These are phyloP conservation scores for Cantharellus anzutake DNA, from an alignment of 768 basidiomycete species.

Conservation along the genomic window DNA sequence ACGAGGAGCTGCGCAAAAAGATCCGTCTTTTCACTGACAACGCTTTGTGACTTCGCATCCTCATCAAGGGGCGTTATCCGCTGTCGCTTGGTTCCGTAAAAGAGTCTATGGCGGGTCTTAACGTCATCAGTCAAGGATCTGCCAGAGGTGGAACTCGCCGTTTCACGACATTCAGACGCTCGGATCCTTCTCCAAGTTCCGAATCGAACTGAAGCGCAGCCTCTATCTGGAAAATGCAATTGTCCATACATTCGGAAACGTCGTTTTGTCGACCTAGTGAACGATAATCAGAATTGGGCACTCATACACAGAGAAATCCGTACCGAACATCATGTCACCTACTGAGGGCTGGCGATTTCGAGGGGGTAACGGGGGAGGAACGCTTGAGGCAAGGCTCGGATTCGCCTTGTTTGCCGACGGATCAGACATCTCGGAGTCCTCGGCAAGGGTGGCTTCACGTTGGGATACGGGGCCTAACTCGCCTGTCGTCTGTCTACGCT, in stretches of 20 bases:
- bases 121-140: not conserved
- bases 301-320: slow-evolving; percentile 11
- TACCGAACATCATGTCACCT: slow-evolving; percentile 83
- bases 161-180: slow-evolving; percentile 18
- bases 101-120: slow-evolving; percentile 28
- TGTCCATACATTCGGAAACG: slow-evolving; percentile 97
- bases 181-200: slow-evolving; percentile 12
- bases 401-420: too few relatives aligned
- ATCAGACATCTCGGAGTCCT: too few relatives aligned
- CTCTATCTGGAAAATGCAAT: slow-evolving; percentile 98
- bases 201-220: slow-evolving; percentile 60
- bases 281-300: not conserved
- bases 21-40: slow-evolving; percentile 74
- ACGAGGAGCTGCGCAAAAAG: slow-evolving; percentile 87
- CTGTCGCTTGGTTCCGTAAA: slow-evolving; percentile 77
- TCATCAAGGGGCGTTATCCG: slow-evolving; percentile 23
- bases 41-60: slow-evolving; percentile 25
- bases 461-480: not conserved
- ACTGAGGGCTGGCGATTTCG: slow-evolving; percentile 29
- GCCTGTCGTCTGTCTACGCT: not conserved
- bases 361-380: slow-evolving; percentile 37
- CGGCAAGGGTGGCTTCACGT: too few relatives aligned
- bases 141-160: slow-evolving; percentile 5
- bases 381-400: not conserved
- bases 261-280: slow-evolving; percentile 81